Percentiles rank a stretch among this genome's conserved stretches.
Conservation (phyloP, 495 filamentous ascomycete species). For the Opeltia flavorubescens region DNA sequence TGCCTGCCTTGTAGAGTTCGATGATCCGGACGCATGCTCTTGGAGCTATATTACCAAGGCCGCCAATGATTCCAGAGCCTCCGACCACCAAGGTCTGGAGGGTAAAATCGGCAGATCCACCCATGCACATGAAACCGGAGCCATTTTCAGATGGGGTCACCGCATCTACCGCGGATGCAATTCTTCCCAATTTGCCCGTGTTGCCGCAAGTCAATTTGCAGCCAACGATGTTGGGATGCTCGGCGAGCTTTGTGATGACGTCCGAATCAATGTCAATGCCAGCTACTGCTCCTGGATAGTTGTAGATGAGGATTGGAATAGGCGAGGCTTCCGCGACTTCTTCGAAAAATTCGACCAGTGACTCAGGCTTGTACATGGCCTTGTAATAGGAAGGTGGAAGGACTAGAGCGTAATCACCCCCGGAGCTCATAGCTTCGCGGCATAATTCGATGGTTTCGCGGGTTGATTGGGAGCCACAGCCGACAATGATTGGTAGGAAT, state of each 20-base stretch:
- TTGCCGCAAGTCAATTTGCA: conserved; percentile 91
- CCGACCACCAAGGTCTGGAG: conserved; percentile 74
- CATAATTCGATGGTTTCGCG: conserved; percentile 74
- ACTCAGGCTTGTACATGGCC: conserved; percentile 39
- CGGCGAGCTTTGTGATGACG: conserved; percentile 54
- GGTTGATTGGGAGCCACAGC: conserved; percentile 72
- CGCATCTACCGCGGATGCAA: conserved; percentile 49
- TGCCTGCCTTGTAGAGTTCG: conserved; percentile 57
- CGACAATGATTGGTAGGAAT: conserved; percentile 66
- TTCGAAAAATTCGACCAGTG: conserved; percentile 58
- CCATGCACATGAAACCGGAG: conserved; percentile 59
- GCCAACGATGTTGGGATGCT: conserved; percentile 78
- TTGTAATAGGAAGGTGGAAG: conserved; percentile 82
- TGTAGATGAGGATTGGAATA: conserved; percentile 84
- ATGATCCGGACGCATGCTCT: conserved; percentile 58
- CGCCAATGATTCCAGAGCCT: conserved; percentile 74
- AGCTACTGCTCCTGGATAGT: conserved; percentile 70
- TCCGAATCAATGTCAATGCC: conserved; percentile 78
- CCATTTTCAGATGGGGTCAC: conserved; percentile 24
- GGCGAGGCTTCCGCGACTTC: conserved; percentile 69
- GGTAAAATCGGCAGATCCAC: conserved; percentile 83
- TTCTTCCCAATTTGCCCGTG: conserved; percentile 76
- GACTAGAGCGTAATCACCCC: conserved; percentile 73
- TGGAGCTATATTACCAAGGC: conserved; percentile 73
- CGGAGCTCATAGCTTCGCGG: conserved; percentile 55